Evolutionary conservation across 108 stramenopile species (phyloP), one percentile per base, ranked within the genome.

Genomic region (Mayamaea pseudoterrestris): DNA sequence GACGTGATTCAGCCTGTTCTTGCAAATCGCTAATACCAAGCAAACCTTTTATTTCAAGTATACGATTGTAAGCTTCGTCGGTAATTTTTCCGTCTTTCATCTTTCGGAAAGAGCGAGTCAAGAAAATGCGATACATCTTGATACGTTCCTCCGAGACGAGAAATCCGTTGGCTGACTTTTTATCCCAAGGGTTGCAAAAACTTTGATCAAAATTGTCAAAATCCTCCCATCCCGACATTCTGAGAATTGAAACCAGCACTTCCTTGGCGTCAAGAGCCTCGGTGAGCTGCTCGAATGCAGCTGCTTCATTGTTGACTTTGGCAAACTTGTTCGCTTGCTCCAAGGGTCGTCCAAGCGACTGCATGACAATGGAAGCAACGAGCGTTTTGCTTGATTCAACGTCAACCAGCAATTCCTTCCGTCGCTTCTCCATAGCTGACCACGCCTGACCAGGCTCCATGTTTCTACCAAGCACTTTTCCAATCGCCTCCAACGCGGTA

Each of bases 261-360:
- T 81, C 57, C 53, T 80, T 83, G 9, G 82, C 80, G 2, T 76
- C 73, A 30, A 89, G 67, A 13, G 75, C 71, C 49, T 82, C 80
- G 31, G 75, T 35, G 3, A 84, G 58, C 32, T 74, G 66, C 44
- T 73, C 68, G 48, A 76, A 84, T 2, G 77, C 69, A 8, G 78
- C 81, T 3, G 67, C 83, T 37, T 77, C 80, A 53, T 85, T 83
- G 53, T 83, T 80, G 34, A 83, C 84, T 27, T 74, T 66, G 20
- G 75, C 69, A 58, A 87, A 84, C 23, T 61, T 71, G 41, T 70
- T 66, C 4, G 77, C 65, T 53, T 71, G 66, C 52, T 84, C 81
- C 5, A 84, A 50, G 2, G 74, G 79, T 6, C 53, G 69, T 29
- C 84, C 90, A 30, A 92, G 61, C 2, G 76, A 68, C 36, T 83